Percentiles rank a stretch among this genome's conserved stretches.
Conservation (phyloP, 352 stramenopile species). For the Phytophthora boehmeriae region DNA sequence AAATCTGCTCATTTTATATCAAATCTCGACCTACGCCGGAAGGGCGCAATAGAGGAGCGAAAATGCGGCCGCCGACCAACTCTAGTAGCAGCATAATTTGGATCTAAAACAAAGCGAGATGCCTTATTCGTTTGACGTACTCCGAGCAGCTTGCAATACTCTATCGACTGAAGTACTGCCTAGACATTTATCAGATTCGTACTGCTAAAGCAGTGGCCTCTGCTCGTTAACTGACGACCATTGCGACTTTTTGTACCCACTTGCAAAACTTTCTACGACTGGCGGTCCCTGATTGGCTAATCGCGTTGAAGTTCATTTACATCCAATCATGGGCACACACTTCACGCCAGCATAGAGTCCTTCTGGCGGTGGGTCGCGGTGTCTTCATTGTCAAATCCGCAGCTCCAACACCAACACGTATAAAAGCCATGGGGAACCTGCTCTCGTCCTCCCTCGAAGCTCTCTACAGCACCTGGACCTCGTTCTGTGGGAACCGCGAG, state of each 20-base stretch:
- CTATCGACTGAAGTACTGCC: too few species aligned
- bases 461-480: conserved; percentile 34
- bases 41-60: too few species aligned
- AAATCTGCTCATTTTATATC: too few species aligned
- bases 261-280: not conserved
- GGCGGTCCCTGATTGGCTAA: conserved; percentile 12
- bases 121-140: too few species aligned
- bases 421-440: conserved; percentile 49
- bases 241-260: not conserved
- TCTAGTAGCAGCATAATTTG: too few species aligned
- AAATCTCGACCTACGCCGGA: too few species aligned
- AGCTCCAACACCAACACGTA: not conserved
- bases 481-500: conserved; percentile 42
- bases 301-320: conserved; percentile 9
- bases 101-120: too few species aligned
- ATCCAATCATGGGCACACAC: conserved; percentile 20
- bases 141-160: too few species aligned
- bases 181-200: conserved; percentile 35
- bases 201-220: not conserved
- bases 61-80: too few species aligned
- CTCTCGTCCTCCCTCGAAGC: conserved; percentile 42
- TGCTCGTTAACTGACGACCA: too few species aligned
- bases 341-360: conserved; percentile 29
- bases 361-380: conserved; percentile 19
- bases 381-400: conserved; percentile 10